A percentile compares a stretch with the other conserved stretches of the same genome.
Evolutionary conservation across 179 eudicot genomes (phyloP).

Genomic region (Nepenthes alata): DNA sequence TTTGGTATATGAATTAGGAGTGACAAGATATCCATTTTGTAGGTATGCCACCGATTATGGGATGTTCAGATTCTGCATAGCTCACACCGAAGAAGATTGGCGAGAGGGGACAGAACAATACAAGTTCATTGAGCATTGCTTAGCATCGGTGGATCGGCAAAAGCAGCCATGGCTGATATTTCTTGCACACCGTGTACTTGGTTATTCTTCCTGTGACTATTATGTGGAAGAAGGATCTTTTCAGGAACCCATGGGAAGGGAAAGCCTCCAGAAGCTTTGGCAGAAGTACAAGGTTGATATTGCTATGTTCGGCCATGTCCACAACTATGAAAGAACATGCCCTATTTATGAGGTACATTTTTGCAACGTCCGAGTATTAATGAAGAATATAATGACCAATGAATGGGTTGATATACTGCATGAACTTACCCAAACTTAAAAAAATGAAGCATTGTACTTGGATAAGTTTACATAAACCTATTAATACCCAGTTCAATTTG

Average conservation of each 20-base stretch:
- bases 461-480: too few species aligned
- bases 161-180: conserved; percentile 73
- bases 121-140: conserved; percentile 52
- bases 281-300: conserved; percentile 73
- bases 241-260: conserved; percentile 74
- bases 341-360: conserved; percentile 56
- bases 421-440: too few species aligned
- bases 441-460: too few species aligned
- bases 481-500: too few species aligned
- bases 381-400: background rate
- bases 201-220: conserved; percentile 39
- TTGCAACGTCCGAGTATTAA: background rate
- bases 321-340: conserved; percentile 65
- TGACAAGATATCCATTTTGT: background rate
- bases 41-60: conserved; percentile 63
- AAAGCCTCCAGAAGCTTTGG: conserved; percentile 70
- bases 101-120: conserved; percentile 59
- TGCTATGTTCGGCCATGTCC: conserved; percentile 62
- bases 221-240: conserved; percentile 52
- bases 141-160: conserved; percentile 60
- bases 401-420: too few species aligned
- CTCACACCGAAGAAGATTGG: conserved; percentile 75
- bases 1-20: background rate
- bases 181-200: conserved; percentile 63
- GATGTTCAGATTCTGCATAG: conserved; percentile 67